Base-by-base conservation (phyloP, 306 rosid species). In the Rosa lucieae region DNA sequence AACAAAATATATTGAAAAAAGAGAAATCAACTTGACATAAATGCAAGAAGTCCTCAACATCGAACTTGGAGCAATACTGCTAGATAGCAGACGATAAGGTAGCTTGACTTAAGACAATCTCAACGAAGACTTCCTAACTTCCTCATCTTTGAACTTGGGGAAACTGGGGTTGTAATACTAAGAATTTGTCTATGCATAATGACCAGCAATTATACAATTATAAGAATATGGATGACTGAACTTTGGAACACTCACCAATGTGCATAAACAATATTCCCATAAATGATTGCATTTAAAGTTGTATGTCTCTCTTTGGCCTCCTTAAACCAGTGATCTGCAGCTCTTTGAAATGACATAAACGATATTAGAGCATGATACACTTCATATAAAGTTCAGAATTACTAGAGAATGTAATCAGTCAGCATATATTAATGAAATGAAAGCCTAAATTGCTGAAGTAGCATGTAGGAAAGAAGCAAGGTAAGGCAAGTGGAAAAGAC, bases 321-420 rank as follows among this genome's bases (percentile, higher is more conserved):
- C 86, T 89, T 78, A 81, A 92, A 95, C 99, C 98, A 95, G 77
- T 68, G 84, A 87, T 92, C 99, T 92, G 99, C 99, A 87, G 92
- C 93, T 92, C 99, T 95, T 95, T 86, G 90, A 86, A 85, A 85
- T 62, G 86, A 80, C 84, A 89, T 77, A 78, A 75, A 75, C 42
- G 84, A 79, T 62, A 79, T 90, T 85, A 81, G 81, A 90, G 84
- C 82, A 79, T 68, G 70, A 72, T 77, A 85, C 15, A 63, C 15
- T 61, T 23, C 35, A 63, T 32, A 29, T 15, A 5, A 63, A 63
- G 40, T 8, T 26, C 15, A 23, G 18, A 26, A 23, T 61, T 14
- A 63, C 43, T 63, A 5, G 69, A 48, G 75, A 44, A 82, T 74
- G 75, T 79, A n/a, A 47, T 37, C 47, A 74, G 74, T 75, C 75